Conservation (phyloP, 192 early-diverging fungal genomes). For the Entomortierella parvispora region DNA sequence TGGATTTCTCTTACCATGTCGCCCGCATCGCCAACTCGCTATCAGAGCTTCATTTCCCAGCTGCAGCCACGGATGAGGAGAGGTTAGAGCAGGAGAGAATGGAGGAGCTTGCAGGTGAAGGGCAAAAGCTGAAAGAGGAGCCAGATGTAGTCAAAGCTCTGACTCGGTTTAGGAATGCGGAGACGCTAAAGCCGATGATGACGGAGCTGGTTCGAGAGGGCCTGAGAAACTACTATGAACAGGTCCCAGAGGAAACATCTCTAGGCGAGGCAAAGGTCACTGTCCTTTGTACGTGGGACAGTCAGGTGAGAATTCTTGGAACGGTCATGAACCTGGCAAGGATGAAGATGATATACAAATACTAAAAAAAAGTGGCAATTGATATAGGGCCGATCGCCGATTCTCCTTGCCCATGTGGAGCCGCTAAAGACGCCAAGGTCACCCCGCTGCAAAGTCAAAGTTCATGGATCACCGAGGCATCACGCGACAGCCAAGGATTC, state of each 20-base stretch:
- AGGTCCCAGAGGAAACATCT: conserved; percentile 12
- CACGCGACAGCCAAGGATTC: conserved; percentile 74
- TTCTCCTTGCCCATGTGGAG: conserved; percentile 39
- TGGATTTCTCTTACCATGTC: conserved; percentile 66
- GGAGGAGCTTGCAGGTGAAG: too few species aligned
- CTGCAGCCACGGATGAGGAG: too few species aligned
- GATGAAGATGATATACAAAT: too few species aligned
- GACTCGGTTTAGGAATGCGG: conserved; percentile 46
- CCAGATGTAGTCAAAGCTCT: conserved; percentile 25
- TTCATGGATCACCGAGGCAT: conserved; percentile 64
- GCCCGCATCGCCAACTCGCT: conserved; percentile 62
- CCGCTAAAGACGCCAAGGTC: conserved; percentile 15
- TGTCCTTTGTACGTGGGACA: conserved; percentile 64
- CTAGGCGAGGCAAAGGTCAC: conserved; percentile 64
- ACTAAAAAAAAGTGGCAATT: too few species aligned
- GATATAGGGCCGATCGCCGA: conserved; percentile 15
- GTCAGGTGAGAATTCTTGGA: conserved; percentile 42
- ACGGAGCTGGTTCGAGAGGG: conserved; percentile 55
- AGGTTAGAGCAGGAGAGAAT: too few species aligned
- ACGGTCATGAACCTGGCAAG: background rate
- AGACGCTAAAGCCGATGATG: conserved; percentile 33
- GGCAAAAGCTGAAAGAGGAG: too few species aligned
- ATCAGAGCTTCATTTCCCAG: conserved; percentile 59
- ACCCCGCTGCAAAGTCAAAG: conserved; percentile 51
- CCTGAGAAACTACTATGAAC: conserved; percentile 57